These are phyloP conservation scores for Starmerella vaccinii DNA, from an alignment of 805 yeast species.

Conservation along the genomic window DNA sequence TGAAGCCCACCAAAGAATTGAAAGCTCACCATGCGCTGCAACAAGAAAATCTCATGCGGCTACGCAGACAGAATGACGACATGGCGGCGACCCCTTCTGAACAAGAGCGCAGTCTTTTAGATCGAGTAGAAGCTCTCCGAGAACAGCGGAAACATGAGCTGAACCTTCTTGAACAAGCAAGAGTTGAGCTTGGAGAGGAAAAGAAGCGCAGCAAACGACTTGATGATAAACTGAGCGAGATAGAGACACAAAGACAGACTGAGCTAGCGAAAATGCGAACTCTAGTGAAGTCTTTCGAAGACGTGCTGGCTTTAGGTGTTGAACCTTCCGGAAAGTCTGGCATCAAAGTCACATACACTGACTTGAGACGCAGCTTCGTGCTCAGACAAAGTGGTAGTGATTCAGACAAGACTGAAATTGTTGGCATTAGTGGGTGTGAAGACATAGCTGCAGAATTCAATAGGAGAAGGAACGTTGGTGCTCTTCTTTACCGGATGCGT, in stretches of 20 bases:
- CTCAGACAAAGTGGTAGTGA: background rate
- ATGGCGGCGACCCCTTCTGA: background rate
- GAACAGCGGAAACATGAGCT: conserved; percentile 4
- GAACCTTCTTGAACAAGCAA: background rate
- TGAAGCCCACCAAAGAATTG: background rate
- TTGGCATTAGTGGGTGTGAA: conserved; percentile 4
- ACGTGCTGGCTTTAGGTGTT: background rate
- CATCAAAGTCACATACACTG: background rate
- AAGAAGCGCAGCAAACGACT: background rate
- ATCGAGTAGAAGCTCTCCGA: background rate
- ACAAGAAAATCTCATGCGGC: background rate
- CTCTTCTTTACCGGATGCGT: conserved; percentile 1
- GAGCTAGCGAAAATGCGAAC: background rate
- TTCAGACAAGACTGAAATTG: background rate
- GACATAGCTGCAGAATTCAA: background rate
- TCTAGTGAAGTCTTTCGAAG: background rate
- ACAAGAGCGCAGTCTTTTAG: background rate
- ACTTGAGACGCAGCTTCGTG: conserved; percentile 2
- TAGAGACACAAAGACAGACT: background rate
- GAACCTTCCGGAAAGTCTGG: background rate
- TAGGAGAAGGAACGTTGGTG: background rate
- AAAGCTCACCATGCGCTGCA: conserved; percentile 2
- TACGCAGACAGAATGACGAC: conserved; percentile 1
- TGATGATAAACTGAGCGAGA: background rate
- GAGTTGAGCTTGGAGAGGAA: background rate